phyloP scores from a whole-genome alignment of 306 rosid genomes.

The Hippophae rhamnoides region DNA sequence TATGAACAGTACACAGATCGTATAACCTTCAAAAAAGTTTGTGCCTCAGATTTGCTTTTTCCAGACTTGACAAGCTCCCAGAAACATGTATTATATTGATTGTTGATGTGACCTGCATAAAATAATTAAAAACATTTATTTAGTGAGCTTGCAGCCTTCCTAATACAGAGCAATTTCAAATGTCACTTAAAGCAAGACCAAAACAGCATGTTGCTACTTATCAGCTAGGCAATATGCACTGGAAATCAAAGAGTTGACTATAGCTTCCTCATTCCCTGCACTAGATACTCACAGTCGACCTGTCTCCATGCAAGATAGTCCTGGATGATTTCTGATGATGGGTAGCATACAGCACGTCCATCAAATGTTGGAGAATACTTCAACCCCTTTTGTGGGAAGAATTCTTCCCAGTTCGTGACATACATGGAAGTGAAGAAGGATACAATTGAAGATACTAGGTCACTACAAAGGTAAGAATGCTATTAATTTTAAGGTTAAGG shows the following conservation, averaged over 20 bases:
- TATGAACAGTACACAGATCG: neutral
- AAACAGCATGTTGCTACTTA: neutral
- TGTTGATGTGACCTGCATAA: conserved; percentile 63
- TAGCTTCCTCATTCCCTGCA: neutral
- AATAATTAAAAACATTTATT: neutral
- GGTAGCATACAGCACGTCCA: conserved; percentile 81
- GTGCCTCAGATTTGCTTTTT: conserved; percentile 66
- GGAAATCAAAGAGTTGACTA: neutral
- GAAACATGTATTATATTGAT: conserved; percentile 83
- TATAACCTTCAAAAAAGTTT: conserved; percentile 39
- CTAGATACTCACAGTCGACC: conserved; percentile 61
- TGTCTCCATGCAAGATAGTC: conserved; percentile 89
- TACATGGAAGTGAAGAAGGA: conserved; percentile 67
- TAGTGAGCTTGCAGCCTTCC: neutral
- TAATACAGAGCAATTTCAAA: neutral
- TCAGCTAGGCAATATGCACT: no score
- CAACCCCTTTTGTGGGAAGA: conserved; percentile 42
- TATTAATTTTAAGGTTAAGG: neutral
- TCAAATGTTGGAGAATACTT: conserved; percentile 65
- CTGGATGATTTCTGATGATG: conserved; percentile 50
- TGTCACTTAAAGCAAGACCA: neutral
- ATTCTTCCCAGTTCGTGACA: conserved; percentile 51
- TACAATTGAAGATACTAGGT: conserved; percentile 41
- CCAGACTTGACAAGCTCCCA: conserved; percentile 80
- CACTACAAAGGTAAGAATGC: conserved; percentile 29